A percentile compares a stretch with the other conserved stretches of the same genome.
These are phyloP conservation scores for Populus tomentosa DNA, from an alignment of 441 rosid species.

Conservation along the genomic window DNA sequence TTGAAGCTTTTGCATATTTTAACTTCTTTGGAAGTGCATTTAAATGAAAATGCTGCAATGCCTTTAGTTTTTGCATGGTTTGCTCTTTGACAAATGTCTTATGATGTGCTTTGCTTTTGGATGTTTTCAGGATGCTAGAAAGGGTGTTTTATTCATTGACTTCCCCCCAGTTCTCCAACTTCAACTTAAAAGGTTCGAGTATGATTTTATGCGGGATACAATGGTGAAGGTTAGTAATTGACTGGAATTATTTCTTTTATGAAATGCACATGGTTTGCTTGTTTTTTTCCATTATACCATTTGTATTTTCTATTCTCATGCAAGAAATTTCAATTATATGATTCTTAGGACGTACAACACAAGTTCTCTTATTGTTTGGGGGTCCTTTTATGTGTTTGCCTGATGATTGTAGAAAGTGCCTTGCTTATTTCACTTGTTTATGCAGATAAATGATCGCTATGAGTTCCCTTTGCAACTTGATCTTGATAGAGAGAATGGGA, in stretches of 20 bases:
- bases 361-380: background rate
- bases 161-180: conserved; percentile 98
- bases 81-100: background rate
- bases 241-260: background rate
- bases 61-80: background rate
- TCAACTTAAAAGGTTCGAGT: conserved; percentile 91
- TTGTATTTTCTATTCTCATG: background rate
- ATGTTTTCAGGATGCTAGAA: conserved; percentile 78
- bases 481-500: conserved; percentile 78
- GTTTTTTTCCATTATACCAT: background rate
- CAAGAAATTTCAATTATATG: background rate
- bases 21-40: conserved; percentile 50
- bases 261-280: background rate
- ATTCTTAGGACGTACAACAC: background rate
- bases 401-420: background rate
- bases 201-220: conserved; percentile 80
- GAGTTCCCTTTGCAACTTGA: conserved; percentile 94
- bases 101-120: background rate
- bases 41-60: background rate
- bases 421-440: background rate
- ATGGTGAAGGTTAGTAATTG: conserved; percentile 83
- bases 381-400: background rate
- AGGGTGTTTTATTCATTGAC: conserved; percentile 86
- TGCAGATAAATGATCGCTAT: conserved; percentile 87
- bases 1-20: conserved; percentile 29